phyloP scores from a whole-genome alignment of 2,329 filamentous ascomycete genomes.

The Xylaria sp. region DNA sequence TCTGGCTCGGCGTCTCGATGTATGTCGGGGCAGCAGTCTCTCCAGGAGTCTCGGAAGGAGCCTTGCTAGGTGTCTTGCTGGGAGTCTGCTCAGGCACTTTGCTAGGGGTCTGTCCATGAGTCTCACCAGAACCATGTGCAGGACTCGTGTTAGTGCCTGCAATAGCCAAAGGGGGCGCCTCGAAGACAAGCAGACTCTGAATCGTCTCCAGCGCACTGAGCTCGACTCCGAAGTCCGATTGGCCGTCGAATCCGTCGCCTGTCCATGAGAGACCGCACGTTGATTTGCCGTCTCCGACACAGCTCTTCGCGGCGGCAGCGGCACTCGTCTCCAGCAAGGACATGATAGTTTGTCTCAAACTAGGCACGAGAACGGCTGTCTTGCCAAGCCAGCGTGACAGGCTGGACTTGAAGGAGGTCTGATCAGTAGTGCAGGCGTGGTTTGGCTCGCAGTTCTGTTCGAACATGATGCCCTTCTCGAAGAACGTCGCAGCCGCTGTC shows the following conservation, averaged over 20 bases:
- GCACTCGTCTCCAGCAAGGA: slow-evolving; percentile 28
- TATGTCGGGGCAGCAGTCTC: not conserved
- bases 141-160: not conserved
- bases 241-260: slow-evolving; percentile 43
- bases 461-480: slow-evolving; percentile 45
- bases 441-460: slow-evolving; percentile 53
- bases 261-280: slow-evolving; percentile 51
- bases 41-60: not conserved
- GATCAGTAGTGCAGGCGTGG: slow-evolving; percentile 30
- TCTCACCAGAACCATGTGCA: not conserved
- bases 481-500: slow-evolving; percentile 38
- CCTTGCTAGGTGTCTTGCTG: not conserved
- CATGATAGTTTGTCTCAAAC: slow-evolving; percentile 24
- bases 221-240: slow-evolving; percentile 50
- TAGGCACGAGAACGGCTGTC: slow-evolving; percentile 32
- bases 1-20: not conserved
- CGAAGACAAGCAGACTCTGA: slow-evolving; percentile 27
- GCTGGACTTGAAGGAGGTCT: slow-evolving; percentile 37
- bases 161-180: slow-evolving; percentile 9
- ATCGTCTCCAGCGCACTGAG: slow-evolving; percentile 50
- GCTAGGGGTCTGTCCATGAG: not conserved
- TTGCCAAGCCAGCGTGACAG: slow-evolving; percentile 45
- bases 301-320: slow-evolving; percentile 36
- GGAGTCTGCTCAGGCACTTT: no score
- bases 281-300: slow-evolving; percentile 23